A percentile compares a stretch with the other conserved stretches of the same genome.
These are phyloP conservation scores for Iris pallida DNA, from an alignment of 116 monocot genomes.

Conservation along the genomic window DNA sequence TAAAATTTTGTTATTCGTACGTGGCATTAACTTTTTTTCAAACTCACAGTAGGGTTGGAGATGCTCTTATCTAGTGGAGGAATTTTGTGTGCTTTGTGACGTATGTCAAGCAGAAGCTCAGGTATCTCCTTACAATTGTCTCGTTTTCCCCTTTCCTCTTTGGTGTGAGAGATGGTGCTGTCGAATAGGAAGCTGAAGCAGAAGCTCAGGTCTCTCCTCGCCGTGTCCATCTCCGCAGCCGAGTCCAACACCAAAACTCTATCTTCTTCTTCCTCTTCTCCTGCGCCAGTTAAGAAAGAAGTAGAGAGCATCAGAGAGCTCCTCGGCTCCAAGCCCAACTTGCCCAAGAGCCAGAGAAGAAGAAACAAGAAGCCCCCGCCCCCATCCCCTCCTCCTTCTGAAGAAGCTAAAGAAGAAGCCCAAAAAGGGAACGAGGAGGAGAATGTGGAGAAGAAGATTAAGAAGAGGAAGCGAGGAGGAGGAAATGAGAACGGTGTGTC, in stretches of 20 bases:
- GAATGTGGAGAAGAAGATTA: slow-evolving; percentile 17
- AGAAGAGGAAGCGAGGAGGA: background rate
- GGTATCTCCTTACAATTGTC: too few species aligned
- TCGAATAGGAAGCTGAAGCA: slow-evolving; percentile 86
- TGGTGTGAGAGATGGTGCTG: slow-evolving; percentile 40
- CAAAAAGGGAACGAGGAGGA: slow-evolving; percentile 10
- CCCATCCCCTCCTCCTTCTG: background rate
- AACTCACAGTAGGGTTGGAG: too few species aligned
- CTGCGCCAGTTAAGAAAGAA: slow-evolving; percentile 5
- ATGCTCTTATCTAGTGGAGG: too few species aligned
- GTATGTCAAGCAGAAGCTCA: too few species aligned
- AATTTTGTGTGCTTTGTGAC: too few species aligned
- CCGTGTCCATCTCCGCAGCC: slow-evolving; percentile 27
- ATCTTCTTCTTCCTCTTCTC: too few species aligned
- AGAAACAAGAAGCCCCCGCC: slow-evolving; percentile 23
- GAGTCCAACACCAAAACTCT: background rate
- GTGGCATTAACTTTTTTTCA: too few species aligned
- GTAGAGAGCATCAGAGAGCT: slow-evolving; percentile 41
- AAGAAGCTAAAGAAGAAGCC: slow-evolving; percentile 12
- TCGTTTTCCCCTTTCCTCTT: too few species aligned
- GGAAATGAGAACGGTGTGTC: background rate
- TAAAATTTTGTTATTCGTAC: too few species aligned
- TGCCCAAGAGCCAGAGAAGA: slow-evolving; percentile 19
- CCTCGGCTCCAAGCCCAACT: slow-evolving; percentile 22
- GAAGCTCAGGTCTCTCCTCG: slow-evolving; percentile 46